phyloP scores from a whole-genome alignment of 768 basidiomycete species.

The Suillus plorans region DNA sequence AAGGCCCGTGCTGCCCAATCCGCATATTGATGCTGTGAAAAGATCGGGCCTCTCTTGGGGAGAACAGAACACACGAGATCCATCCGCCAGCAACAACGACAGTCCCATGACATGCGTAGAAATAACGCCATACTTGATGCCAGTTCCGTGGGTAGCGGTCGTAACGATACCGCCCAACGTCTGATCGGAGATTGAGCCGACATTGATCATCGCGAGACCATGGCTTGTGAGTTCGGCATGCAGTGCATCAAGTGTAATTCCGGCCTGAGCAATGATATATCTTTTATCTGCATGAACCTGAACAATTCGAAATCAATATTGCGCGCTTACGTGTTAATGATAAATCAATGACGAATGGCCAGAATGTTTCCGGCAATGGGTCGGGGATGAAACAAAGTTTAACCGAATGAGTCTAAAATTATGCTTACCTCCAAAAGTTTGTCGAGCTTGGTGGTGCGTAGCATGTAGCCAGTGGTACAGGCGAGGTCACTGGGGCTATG shows the following conservation, averaged over 20 bases:
- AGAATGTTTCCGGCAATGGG: background rate
- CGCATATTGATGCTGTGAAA: conserved; percentile 88
- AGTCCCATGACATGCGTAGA: conserved; percentile 79
- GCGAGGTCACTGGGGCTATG: conserved; percentile 94
- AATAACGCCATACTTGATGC: conserved; percentile 74
- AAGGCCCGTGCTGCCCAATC: conserved; percentile 87
- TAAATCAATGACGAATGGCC: conserved; percentile 5
- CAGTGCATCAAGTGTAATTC: conserved; percentile 74
- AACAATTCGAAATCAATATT: conserved; percentile 6
- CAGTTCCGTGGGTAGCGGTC: conserved; percentile 95
- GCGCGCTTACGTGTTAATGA: conserved; percentile 4
- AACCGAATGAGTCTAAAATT: conserved; percentile 19
- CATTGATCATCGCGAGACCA: conserved; percentile 83
- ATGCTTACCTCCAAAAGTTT: conserved; percentile 71
- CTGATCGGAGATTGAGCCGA: conserved; percentile 97
- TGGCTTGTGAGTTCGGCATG: conserved; percentile 64
- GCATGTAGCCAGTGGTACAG: conserved; percentile 85
- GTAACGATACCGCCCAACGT: conserved; percentile 90
- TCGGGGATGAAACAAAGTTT: conserved; percentile 12
- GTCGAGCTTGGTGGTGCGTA: conserved; percentile 74
- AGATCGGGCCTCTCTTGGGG: conserved; percentile 63
- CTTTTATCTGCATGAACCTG: conserved; percentile 71
- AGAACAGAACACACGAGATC: conserved; percentile 67
- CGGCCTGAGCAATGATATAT: conserved; percentile 72
- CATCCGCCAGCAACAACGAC: conserved; percentile 75